Conservation (phyloP, 1,284 basidiomycete genomes). For the Mycena citricolor region DNA sequence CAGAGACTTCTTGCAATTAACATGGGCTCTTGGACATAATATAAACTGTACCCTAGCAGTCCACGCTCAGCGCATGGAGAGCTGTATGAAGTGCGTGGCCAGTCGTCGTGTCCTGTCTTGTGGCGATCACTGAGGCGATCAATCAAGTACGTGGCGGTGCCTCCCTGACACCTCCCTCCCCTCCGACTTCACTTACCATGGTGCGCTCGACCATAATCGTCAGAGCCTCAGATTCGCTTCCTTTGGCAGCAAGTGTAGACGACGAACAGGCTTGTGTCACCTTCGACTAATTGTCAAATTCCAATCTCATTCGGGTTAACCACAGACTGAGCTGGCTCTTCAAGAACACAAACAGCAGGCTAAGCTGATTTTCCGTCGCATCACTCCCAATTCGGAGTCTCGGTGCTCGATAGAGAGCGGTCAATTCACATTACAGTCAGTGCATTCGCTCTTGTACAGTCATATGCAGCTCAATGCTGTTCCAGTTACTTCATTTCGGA, state of each 20-base stretch:
- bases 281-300: slow-evolving; percentile 61
- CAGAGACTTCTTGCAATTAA: no score
- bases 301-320: slow-evolving; percentile 22
- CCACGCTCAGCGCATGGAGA: no score
- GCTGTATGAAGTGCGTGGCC: no score
- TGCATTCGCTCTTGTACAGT: slow-evolving; percentile 22
- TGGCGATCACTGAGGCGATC: no score
- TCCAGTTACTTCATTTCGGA: slow-evolving; percentile 90
- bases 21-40: no score
- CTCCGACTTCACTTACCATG: no score
- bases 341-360: slow-evolving; percentile 99
- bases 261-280: slow-evolving; percentile 77
- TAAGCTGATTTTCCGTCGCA: slow-evolving; percentile 92
- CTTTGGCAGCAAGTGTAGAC: slow-evolving; percentile 91
- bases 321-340: slow-evolving; percentile 86
- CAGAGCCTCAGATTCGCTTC: slow-evolving; percentile 87
- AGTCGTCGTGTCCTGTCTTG: no score
- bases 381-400: slow-evolving; percentile 92
- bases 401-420: slow-evolving; percentile 97
- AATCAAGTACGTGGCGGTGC: no score
- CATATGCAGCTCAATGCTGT: slow-evolving; percentile 18
- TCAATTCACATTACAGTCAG: slow-evolving; percentile 89
- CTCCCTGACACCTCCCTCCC: no score
- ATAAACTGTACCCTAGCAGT: no score
- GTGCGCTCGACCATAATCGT: slow-evolving; percentile 91